phyloP scores from a whole-genome alignment of 2,329 filamentous ascomycete genomes.

The Alternaria triticina region DNA sequence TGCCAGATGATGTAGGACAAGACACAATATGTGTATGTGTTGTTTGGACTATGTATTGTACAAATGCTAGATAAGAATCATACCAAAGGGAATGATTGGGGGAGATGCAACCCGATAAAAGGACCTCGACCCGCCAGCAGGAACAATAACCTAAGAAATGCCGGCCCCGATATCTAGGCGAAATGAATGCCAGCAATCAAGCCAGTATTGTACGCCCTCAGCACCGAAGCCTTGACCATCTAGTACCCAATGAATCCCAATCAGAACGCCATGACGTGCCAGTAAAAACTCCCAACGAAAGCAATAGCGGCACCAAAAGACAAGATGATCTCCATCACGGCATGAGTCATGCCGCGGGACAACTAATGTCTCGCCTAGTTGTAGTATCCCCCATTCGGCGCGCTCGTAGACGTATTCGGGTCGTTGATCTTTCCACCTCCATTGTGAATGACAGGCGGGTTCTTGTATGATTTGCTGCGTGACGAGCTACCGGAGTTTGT shows the following conservation, averaged over 20 bases:
- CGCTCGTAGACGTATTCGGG: slow-evolving; percentile 37
- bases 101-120: slow-evolving; percentile 10
- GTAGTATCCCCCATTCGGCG: slow-evolving; percentile 39
- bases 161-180: neutral
- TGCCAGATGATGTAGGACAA: too few relatives aligned
- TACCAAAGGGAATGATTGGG: neutral
- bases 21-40: neutral
- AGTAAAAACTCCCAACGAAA: neutral
- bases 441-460: slow-evolving; percentile 39
- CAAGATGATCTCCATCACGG: neutral
- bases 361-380: slow-evolving; percentile 13
- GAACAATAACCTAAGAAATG: neutral
- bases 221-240: neutral
- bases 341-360: neutral
- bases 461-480: slow-evolving; percentile 34
- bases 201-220: neutral
- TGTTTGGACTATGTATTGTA: neutral
- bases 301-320: neutral
- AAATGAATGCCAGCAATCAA: neutral
- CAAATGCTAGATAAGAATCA: neutral
- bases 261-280: neutral
- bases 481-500: slow-evolving; percentile 31
- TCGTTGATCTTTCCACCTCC: slow-evolving; percentile 38
- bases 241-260: neutral
- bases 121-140: slow-evolving; percentile 4